Percentiles rank a stretch among this genome's conserved stretches.
These are phyloP conservation scores for Grosmannia serpens DNA, from an alignment of 2,329 filamentous ascomycete species.

Conservation along the genomic window DNA sequence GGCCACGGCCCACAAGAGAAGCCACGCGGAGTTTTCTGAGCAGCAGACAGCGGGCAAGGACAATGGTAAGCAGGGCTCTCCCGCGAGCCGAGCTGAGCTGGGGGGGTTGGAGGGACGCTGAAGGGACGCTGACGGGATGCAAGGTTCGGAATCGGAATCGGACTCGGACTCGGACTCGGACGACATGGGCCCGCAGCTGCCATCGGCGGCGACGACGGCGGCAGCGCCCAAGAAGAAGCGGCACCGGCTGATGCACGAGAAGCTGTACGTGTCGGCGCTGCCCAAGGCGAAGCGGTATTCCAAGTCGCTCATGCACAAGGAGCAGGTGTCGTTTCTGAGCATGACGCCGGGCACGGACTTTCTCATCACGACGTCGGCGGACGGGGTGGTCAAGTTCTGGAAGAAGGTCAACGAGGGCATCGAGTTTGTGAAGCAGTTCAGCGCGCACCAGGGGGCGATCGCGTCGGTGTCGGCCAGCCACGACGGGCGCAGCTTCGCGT, in stretches of 20 bases:
- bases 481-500: constrained; percentile 89
- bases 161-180: constrained; percentile 39
- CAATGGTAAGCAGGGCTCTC: neutral
- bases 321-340: constrained; percentile 78
- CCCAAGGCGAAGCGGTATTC: constrained; percentile 75
- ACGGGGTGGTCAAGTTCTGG: constrained; percentile 99
- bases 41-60: constrained; percentile 22
- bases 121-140: neutral
- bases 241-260: constrained; percentile 83
- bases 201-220: constrained; percentile 59
- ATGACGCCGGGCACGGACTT: constrained; percentile 91
- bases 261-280: constrained; percentile 83
- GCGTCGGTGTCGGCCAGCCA: constrained; percentile 72
- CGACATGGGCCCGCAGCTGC: constrained; percentile 86
- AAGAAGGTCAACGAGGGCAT: constrained; percentile 86
- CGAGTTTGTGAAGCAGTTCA: constrained; percentile 98
- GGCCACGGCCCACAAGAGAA: constrained; percentile 37
- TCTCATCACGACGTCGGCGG: constrained; percentile 82
- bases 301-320: constrained; percentile 96
- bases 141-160: constrained; percentile 1
- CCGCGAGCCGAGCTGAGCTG: neutral
- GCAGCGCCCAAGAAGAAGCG: constrained; percentile 80
- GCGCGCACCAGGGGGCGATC: constrained; percentile 78
- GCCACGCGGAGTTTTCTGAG: constrained; percentile 42
- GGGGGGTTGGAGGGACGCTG: neutral